Conservation (phyloP, 768 basidiomycete genomes). For the Cystofilobasidium ferigula region DNA sequence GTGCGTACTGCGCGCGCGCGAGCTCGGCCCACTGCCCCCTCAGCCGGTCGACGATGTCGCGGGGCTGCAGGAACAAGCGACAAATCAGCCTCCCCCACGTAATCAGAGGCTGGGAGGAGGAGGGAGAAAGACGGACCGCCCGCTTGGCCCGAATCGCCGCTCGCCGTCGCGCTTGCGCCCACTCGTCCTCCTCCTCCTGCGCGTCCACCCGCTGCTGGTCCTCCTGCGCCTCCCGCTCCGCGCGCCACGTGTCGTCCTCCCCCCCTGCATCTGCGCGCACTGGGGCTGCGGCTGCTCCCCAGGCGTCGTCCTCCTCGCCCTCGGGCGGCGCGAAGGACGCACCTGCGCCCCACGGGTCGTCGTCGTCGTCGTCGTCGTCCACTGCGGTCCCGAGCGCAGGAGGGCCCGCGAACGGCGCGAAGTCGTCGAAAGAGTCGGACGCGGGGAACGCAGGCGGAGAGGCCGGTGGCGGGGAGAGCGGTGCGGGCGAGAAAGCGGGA, state of each 20-base stretch:
- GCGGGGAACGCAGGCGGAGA: background rate
- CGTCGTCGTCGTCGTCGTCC: background rate
- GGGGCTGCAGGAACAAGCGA: background rate
- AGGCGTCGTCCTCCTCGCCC: background rate
- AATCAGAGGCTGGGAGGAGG: background rate
- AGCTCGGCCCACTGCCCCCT: background rate
- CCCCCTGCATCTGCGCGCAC: background rate
- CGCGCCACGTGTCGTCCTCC: background rate
- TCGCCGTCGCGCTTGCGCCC: conserved; percentile 13
- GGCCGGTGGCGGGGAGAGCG: background rate
- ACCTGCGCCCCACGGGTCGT: conserved; percentile 8
- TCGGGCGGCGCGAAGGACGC: background rate
- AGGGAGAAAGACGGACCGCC: conserved; percentile 8
- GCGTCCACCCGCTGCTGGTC: background rate
- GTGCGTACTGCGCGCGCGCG: background rate
- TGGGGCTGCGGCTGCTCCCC: background rate
- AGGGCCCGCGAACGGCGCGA: conserved; percentile 6
- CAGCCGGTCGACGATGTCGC: background rate
- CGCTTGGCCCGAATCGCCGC: conserved; percentile 8
- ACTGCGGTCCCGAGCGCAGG: background rate
- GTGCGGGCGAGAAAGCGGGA: no score
- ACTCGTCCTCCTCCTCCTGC: conserved; percentile 8
- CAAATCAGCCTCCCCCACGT: no score
- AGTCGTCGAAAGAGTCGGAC: conserved; percentile 16
- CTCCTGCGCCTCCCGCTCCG: background rate